Evolutionary conservation across 2,329 filamentous ascomycete genomes (phyloP), one percentile per base, ranked within the genome.

Genomic region (Mycosphaerella sp.): DNA sequence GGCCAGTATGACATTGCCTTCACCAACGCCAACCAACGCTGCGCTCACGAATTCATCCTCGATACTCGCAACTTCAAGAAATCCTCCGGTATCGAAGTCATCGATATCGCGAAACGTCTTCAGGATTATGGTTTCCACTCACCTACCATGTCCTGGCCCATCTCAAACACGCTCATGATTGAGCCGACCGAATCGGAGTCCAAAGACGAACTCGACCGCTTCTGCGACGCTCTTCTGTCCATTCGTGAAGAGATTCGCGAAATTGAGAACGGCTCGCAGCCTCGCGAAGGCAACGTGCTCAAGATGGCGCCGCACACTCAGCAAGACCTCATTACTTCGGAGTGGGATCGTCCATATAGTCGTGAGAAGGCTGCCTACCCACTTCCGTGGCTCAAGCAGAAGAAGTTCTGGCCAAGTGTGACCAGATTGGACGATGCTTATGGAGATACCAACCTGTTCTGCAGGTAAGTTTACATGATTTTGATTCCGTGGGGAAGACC

Each of bases 51-150:
- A 72, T 97, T 97, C 73, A 97, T 97, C 69, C 81, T 97, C 30
- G 91, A 97, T 62, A 80, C 84, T 5, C 86, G 91, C 17, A 80
- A 82, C 18, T 95, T 96, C 77, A 87, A 88, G 67, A 85, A 90
- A 48, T 81, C 82, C 0, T 82, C 86, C 6, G 89, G 88, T 21
- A 75, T 97, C 62, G 90, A 96, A 72, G 91, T 86, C 27, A 93
- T 95, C 62, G 91, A 97, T 66, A 86, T 97, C 59, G 91, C 91
- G 65, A 97, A 97, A 78, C 87, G 91, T 57, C 81, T 97, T 16
- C 90, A 96, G 71, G 91, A 97, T 68, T 97, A 95, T 68, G 91
- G 91, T 37, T 97, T 97, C 80, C 91, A 97, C 71, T 87, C 90
- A 1, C 91, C 91, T 0, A 97, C 91, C 47, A 96, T 97, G 91